A percentile compares a stretch with the other conserved stretches of the same genome.
These are phyloP conservation scores for Herpetospermum pedunculosum DNA, from an alignment of 306 rosid species.

Conservation along the genomic window DNA sequence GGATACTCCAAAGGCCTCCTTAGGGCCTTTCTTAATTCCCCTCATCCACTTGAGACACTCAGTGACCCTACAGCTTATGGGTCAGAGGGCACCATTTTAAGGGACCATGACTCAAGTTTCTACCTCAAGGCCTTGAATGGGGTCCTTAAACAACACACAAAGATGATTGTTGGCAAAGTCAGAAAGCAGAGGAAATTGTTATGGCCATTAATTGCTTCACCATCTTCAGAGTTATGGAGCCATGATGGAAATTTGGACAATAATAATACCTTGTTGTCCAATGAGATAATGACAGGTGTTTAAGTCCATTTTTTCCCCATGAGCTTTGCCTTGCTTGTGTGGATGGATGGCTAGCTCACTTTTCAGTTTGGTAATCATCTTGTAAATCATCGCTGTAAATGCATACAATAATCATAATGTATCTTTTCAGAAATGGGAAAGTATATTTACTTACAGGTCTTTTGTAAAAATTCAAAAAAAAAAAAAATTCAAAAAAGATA, in stretches of 20 bases:
- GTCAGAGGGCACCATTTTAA: conserved; percentile 64
- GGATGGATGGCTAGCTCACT: not conserved
- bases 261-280: conserved; percentile 15
- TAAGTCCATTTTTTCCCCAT: not conserved
- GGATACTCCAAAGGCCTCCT: conserved; percentile 48
- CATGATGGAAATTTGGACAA: conserved; percentile 36
- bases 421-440: not conserved
- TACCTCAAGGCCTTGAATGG: conserved; percentile 62
- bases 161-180: conserved; percentile 19
- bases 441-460: not conserved
- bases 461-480: not conserved
- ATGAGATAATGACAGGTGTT: conserved; percentile 53
- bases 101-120: conserved; percentile 90
- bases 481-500: not conserved
- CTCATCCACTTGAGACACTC: conserved; percentile 82
- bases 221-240: conserved; percentile 59
- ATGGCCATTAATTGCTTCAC: conserved; percentile 57
- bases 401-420: not conserved
- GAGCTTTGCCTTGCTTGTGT: not conserved
- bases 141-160: conserved; percentile 35
- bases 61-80: conserved; percentile 89
- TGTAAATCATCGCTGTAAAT: conserved; percentile 1
- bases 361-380: conserved; percentile 5
- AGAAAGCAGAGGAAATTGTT: conserved; percentile 31
- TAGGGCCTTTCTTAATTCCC: conserved; percentile 52